These are phyloP conservation scores for Aspergillus avenaceus DNA, from an alignment of 495 filamentous ascomycete genomes.

Conservation along the genomic window DNA sequence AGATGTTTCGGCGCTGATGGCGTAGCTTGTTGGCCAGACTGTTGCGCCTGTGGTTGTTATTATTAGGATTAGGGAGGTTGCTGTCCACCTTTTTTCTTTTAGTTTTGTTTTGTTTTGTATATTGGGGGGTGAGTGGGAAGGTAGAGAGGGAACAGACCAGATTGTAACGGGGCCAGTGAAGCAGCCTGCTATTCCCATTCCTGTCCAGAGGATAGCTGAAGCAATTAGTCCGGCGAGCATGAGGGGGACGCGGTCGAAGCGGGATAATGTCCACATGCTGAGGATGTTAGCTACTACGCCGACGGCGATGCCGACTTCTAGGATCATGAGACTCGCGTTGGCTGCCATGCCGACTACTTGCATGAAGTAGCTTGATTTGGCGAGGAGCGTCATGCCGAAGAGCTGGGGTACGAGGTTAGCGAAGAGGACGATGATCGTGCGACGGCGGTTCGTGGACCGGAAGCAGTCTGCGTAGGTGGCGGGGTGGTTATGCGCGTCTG, in stretches of 20 bases:
- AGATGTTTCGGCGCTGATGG: constrained; percentile 28
- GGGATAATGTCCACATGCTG: constrained; percentile 24
- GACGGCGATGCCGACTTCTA: constrained; percentile 28
- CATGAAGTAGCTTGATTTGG: constrained; percentile 31
- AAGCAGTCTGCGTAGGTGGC: constrained; percentile 42
- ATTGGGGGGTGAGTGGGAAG: no score
- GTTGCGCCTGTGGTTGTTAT: constrained; percentile 24
- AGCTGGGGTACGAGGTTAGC: constrained; percentile 25
- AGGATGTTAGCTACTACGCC: constrained; percentile 28
- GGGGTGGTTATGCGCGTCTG: constrained; percentile 4
- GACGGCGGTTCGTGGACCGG: constrained; percentile 35
- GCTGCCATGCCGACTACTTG: constrained; percentile 31
- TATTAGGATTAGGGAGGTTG: constrained; percentile 24
- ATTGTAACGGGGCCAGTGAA: constrained; percentile 22
- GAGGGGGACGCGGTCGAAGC: constrained; percentile 25
- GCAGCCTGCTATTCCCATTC: constrained; percentile 31
- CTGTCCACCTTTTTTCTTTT: constrained; percentile 37
- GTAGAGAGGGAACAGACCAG: constrained; percentile 18
- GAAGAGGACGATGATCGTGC: constrained; percentile 46
- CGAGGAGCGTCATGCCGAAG: constrained; percentile 30
- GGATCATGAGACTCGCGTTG: constrained; percentile 24
- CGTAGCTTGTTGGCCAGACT: constrained; percentile 34
- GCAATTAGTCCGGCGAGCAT: constrained; percentile 12
- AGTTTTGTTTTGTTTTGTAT: no score
- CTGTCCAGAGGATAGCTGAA: constrained; percentile 23